phyloP scores from a whole-genome alignment of 2,329 filamentous ascomycete genomes.

The Fusarium nurragi region DNA sequence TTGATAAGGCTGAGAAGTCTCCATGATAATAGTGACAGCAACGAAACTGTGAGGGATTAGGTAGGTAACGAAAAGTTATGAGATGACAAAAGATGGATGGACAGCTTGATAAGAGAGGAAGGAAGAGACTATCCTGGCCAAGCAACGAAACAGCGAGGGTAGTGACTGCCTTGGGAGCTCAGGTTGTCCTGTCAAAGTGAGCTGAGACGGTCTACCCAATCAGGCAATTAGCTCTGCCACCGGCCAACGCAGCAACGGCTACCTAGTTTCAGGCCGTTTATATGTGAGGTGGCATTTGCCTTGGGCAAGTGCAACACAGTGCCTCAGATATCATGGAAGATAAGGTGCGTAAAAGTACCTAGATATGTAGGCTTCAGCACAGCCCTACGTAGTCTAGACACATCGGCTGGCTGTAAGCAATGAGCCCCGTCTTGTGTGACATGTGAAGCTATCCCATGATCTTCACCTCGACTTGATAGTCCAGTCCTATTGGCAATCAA shows the following conservation, averaged over 20 bases:
- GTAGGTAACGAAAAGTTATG: neutral
- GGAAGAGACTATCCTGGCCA: neutral
- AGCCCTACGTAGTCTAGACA: conserved; percentile 6
- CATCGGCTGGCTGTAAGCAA: neutral
- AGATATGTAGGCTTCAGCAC: conserved; percentile 9
- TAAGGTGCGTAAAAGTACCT: too few relatives aligned
- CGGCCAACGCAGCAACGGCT: conserved; percentile 30
- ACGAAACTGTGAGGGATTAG: neutral
- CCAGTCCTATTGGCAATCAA: neutral
- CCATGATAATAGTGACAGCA: conserved; percentile 21
- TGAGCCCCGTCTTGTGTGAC: neutral
- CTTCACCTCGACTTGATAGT: neutral
- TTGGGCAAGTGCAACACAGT: neutral
- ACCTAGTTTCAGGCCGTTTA: neutral
- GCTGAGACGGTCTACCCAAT: neutral
- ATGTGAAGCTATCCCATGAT: neutral
- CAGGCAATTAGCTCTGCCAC: conserved; percentile 6
- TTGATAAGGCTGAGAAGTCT: conserved; percentile 18
- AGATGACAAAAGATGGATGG: neutral
- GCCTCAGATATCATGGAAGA: neutral
- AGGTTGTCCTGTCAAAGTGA: neutral
- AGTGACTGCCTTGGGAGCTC: neutral
- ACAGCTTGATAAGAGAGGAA: neutral
- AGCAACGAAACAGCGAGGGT: neutral
- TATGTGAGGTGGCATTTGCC: neutral